phyloP scores from a whole-genome alignment of 805 yeast genomes.

The Pichia heedii region DNA sequence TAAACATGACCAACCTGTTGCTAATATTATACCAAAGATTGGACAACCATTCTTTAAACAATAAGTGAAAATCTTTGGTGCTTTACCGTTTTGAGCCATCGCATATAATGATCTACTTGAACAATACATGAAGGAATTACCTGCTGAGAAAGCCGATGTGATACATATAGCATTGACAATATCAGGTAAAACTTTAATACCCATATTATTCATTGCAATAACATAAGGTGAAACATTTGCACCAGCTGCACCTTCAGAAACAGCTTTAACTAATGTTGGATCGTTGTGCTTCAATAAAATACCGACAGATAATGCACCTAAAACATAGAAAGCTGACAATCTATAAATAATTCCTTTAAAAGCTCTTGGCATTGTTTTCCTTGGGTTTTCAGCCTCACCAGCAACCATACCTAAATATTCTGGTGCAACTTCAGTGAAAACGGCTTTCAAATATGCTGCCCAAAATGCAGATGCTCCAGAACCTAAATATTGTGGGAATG shows the following conservation, averaged over 20 bases:
- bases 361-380: conserved; percentile 67
- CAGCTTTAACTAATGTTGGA: conserved; percentile 46
- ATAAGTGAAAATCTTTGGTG: conserved; percentile 55
- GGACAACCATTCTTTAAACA: conserved; percentile 56
- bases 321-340: conserved; percentile 55
- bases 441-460: conserved; percentile 59
- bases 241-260: conserved; percentile 56
- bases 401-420: conserved; percentile 82
- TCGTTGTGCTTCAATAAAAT: conserved; percentile 66
- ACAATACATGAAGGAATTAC: conserved; percentile 71
- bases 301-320: conserved; percentile 74
- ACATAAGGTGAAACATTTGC: conserved; percentile 79
- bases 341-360: conserved; percentile 67
- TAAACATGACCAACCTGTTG: conserved; percentile 21
- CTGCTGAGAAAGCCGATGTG: conserved; percentile 73
- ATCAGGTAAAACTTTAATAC: conserved; percentile 60
- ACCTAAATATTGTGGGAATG: conserved; percentile 47
- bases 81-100: conserved; percentile 60
- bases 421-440: conserved; percentile 73
- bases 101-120: conserved; percentile 63
- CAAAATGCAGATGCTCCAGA: conserved; percentile 60
- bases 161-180: conserved; percentile 72
- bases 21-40: conserved; percentile 30
- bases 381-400: conserved; percentile 57
- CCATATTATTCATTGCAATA: conserved; percentile 66